These are phyloP conservation scores for Fusarium sp. DNA, from an alignment of 2,329 filamentous ascomycete species.

Conservation along the genomic window DNA sequence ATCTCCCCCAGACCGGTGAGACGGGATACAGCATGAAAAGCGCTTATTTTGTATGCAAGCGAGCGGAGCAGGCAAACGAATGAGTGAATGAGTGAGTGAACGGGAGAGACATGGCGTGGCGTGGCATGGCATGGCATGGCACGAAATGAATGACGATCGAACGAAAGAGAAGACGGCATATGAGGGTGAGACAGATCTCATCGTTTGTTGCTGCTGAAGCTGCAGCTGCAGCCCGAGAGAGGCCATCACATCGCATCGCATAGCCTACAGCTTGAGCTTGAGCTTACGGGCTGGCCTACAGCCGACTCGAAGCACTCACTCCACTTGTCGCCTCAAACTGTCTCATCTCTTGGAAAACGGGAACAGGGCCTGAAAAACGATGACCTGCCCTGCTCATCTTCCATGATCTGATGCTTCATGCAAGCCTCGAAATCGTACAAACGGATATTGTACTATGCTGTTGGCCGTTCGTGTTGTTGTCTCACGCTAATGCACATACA, in stretches of 20 bases:
- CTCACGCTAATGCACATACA: slow-evolving; percentile 9
- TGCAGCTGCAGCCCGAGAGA: neutral
- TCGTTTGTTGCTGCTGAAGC: neutral
- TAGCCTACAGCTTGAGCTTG: neutral
- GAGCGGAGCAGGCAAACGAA: neutral
- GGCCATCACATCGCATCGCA: neutral
- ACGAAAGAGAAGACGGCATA: too few species aligned
- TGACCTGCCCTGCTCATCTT: neutral
- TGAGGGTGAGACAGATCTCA: slow-evolving; percentile 1
- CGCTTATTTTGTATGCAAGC: neutral
- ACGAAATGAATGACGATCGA: neutral
- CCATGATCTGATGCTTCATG: neutral
- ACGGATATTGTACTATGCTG: neutral
- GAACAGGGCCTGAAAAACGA: neutral
- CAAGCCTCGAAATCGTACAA: neutral
- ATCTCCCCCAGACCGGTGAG: slow-evolving; percentile 5
- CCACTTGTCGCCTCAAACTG: neutral
- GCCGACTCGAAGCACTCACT: neutral
- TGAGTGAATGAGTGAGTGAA: neutral
- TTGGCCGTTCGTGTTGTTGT: neutral
- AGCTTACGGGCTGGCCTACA: neutral
- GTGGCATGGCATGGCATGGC: neutral
- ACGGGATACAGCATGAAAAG: slow-evolving; percentile 3
- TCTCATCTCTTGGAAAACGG: neutral
- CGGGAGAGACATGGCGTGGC: neutral